Conservation (phyloP, 495 filamentous ascomycete genomes). For the Tuber umbilicatum region DNA sequence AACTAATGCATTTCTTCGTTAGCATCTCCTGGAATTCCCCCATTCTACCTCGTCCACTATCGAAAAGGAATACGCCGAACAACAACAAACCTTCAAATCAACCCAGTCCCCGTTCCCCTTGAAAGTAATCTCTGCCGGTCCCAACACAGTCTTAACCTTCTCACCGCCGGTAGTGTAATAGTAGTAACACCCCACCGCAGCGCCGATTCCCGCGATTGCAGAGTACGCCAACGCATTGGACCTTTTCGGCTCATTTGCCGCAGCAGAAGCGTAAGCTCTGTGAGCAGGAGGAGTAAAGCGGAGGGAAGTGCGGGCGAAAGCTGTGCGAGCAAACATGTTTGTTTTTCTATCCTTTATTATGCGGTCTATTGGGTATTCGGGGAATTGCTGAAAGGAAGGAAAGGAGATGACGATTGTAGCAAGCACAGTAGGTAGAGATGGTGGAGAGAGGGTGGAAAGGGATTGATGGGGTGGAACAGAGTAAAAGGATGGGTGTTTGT, state of each 20-base stretch:
- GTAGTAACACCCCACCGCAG: slow-evolving; percentile 52
- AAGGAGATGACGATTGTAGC: neutral
- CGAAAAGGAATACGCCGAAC: neutral
- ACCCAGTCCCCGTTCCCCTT: slow-evolving; percentile 83
- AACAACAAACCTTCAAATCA: slow-evolving; percentile 30
- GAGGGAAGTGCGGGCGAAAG: slow-evolving; percentile 20
- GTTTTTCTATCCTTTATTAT: neutral
- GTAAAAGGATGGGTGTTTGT: neutral
- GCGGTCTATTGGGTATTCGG: neutral
- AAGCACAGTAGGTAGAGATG: neutral
- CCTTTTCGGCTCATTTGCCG: slow-evolving; percentile 21
- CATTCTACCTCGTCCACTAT: neutral
- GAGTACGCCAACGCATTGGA: slow-evolving; percentile 43
- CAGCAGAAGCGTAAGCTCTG: slow-evolving; percentile 28
- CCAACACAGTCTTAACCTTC: slow-evolving; percentile 30
- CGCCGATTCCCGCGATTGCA: slow-evolving; percentile 41
- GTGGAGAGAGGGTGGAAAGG: neutral
- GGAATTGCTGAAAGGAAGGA: slow-evolving; percentile 12
- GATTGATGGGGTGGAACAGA: neutral
- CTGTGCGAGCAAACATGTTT: slow-evolving; percentile 36
- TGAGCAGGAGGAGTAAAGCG: slow-evolving; percentile 12
- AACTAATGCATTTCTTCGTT: slow-evolving; percentile 48
- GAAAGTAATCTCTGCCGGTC: slow-evolving; percentile 50
- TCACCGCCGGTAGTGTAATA: slow-evolving; percentile 44
- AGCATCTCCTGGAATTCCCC: slow-evolving; percentile 46